Base-by-base conservation (phyloP, 176 grass and related monocot genomes). In the Oryza meridionalis region DNA sequence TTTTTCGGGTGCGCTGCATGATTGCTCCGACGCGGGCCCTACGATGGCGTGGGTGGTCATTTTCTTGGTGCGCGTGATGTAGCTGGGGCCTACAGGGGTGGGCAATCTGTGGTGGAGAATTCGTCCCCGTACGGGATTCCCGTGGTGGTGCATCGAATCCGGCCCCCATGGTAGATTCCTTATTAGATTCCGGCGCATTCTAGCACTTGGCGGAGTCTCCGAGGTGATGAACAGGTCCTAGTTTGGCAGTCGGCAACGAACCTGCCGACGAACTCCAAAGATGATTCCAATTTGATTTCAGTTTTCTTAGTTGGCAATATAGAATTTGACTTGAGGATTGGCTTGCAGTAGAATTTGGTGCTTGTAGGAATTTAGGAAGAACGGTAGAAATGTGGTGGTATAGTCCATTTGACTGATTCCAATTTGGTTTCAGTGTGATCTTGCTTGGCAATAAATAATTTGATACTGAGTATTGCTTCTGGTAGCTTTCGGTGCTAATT, bases 141-240 rank as follows among this genome's bases (percentile, higher is more conserved):
- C 55, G 51, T 65, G 59, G 67, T 77, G 83, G 58, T 73, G 83
- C 44, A 46, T 7, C 59, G 73, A 49, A 86, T 61, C 77, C 67
- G 14, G 29, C 29, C 24, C 31, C 72, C 46, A 9, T 67, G 75
- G 10, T 13, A 83, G 79, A 87, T 87, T 82, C 79, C 78, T 26
- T 40, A 7, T 21, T 40, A 7, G 84, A 17, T 74, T 79, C 88
- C 38, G 62, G 69, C 38, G 69, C 67, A 71, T 69, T 62, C 11
- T 44, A 62, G 25, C 87, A 73, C 33, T 4, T 0, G 82, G 88
- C 83, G 78, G 83, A 86, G 73, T 40, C 8, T 24, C 64, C 84
- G 84, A 90, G 63, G 63, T 68, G 8, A 1, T 32, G 84, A 14
- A 62, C 58, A 5, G 58, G 38, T 40, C 38, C 38, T 40, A 40